Percentiles rank a stretch among this genome's conserved stretches.
Conservation (phyloP, 2,329 filamentous ascomycete species). For the Fusarium robinianum region DNA sequence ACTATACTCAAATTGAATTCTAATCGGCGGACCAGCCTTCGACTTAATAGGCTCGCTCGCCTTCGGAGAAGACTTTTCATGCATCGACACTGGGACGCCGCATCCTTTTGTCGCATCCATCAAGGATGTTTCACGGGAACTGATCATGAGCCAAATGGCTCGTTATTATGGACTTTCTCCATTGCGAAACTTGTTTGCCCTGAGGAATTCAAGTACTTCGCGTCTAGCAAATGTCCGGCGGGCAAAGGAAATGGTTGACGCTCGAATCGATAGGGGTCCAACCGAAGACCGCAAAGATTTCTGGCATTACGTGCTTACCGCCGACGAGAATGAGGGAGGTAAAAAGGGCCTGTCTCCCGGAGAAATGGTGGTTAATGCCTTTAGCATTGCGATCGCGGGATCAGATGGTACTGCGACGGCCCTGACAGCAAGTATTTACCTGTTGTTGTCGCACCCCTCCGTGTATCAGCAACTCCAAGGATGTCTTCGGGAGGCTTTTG, state of each 20-base stretch:
- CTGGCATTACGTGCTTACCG: slow-evolving; percentile 27
- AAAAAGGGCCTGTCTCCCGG: slow-evolving; percentile 11
- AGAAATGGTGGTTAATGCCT: slow-evolving; percentile 30
- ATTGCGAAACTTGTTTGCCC: slow-evolving; percentile 4
- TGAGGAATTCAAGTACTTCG: neutral
- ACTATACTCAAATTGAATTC: neutral
- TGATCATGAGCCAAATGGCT: slow-evolving; percentile 29
- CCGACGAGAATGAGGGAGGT: slow-evolving; percentile 5
- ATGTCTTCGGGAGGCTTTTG: slow-evolving; percentile 8
- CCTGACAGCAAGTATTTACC: slow-evolving; percentile 14
- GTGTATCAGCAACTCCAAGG: slow-evolving; percentile 8
- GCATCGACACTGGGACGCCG: slow-evolving; percentile 23
- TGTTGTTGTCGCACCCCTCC: slow-evolving; percentile 11
- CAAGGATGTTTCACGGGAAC: slow-evolving; percentile 19
- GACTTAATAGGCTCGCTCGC: slow-evolving; percentile 29
- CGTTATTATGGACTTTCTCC: slow-evolving; percentile 9
- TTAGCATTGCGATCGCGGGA: slow-evolving; percentile 29
- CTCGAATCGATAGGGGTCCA: slow-evolving; percentile 18
- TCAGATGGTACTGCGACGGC: slow-evolving; percentile 27
- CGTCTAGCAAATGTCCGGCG: slow-evolving; percentile 19
- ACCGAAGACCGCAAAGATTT: slow-evolving; percentile 28
- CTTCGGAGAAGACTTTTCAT: slow-evolving; percentile 26
- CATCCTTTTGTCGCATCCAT: slow-evolving; percentile 29
- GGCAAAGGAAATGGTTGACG: slow-evolving; percentile 25
- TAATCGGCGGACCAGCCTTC: slow-evolving; percentile 8